Evolutionary conservation across 2,329 filamentous ascomycete species (phyloP), one percentile per base, ranked within the genome.

Genomic region (Daldinia sp.): DNA sequence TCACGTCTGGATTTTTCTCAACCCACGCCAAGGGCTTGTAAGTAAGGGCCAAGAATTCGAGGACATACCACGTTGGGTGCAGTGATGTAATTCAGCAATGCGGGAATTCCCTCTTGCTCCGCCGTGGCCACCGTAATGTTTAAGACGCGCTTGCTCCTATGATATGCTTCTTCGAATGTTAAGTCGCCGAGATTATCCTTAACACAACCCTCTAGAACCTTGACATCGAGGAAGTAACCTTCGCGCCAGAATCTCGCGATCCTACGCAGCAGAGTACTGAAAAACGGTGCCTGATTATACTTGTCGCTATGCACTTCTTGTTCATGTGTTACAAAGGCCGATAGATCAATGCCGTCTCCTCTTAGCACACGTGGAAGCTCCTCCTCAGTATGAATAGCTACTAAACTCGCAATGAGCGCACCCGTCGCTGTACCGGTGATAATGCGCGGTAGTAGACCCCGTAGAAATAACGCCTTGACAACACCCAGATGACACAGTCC

Each of bases 161-260:
- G 86, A 73, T 94, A 97, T 0, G 94, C 94, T 78, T 97, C 94
- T 76, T 96, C 92, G 72, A 98, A 98, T 0, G 94, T 97, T 64
- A 96, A 75, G 71, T 97, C 91, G 8, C 93, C 94, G 11, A 97
- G 88, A 69, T 97, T 96, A 11, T 89, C 87, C 59, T 90, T 85
- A 11, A 97, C 90, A 69, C 92, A 94, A 61, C 94, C 87, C 73
- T 96, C 93, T 45, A 98, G 79, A 8, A 96, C 89, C 37, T 85
- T 87, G 3, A 92, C 87, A 74, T 97, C 93, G 27, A 96, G 83
- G 61, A 97, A 91, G 72, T 96, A 93, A 0, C 93, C 93, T 69
- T 94, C 90, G 35, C 82, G 82, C 50, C 89, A 82, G 72, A 94
- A 93, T 45, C 93, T 85, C 56, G 80, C 81, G 8, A 91, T 73